Base-by-base conservation (phyloP, 768 basidiomycete species). In the Lactarius vividus region DNA sequence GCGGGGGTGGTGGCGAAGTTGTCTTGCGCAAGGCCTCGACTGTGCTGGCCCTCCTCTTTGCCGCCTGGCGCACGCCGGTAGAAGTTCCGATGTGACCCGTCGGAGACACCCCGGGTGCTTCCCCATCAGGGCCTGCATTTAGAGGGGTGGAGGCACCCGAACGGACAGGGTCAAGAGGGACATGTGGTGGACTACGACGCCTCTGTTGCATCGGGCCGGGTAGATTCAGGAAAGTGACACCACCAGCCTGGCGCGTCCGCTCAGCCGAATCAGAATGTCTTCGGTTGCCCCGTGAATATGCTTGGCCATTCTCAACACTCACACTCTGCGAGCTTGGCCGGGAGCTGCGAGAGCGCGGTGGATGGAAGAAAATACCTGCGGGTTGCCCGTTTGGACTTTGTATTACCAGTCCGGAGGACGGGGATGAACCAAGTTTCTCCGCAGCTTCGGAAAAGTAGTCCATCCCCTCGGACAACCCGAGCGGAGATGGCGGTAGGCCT, bases 361-460 rank as follows among this genome's bases (percentile, higher is more conserved):
- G 96, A 68, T 95, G 91, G 77, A 98, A 99, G 79, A 95, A 92
- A 64, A 99, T 96, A 13, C 95, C 96, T n/a, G 92, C 84, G 2
- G 94, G 92, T 70, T 94, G 88, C 0, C 96, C 96, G 74, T 96
- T 94, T 2, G 94, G 93, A 72, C 89, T 92, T 70, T 96, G 92
- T 42, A 98, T 90, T 59, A 98, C 84, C 8, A 96, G 82, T 0
- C 96, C 96, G 13, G 92, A 91, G 6, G 91, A 88, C 4, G 91
- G 88, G 0, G 91, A 88, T 3, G 84, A 79, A 3, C 91, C 91
- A 7, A 93, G 81, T 67, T 86, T 87, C 31, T 84, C 79, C n/a
- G 86, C 85, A 5, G 88, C 83, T 63, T 79, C 78, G 1, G 81
- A 76, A 71, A 94, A 93, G 74, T 93, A 94, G 67, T 95, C 94